phyloP scores from a whole-genome alignment of 306 rosid genomes.

The Pyrus betulifolia region DNA sequence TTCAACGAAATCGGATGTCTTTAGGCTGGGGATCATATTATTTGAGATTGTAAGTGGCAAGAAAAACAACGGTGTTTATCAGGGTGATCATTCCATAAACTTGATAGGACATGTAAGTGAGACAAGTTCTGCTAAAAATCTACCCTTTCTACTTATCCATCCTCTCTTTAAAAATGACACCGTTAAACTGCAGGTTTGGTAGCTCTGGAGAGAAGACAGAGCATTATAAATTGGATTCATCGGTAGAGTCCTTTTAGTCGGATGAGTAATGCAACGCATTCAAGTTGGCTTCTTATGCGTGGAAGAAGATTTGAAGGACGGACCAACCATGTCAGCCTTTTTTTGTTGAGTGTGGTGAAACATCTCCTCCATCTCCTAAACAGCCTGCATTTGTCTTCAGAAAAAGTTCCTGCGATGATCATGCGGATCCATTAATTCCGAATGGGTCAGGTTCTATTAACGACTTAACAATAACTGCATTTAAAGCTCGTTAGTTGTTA shows the following conservation, averaged over 20 bases:
- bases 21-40: slow-evolving; percentile 42
- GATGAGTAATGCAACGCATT: slow-evolving; percentile 43
- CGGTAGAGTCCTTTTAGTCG: slow-evolving; percentile 4
- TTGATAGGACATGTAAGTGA: slow-evolving; percentile 47
- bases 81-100: slow-evolving; percentile 16
- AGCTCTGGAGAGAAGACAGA: slow-evolving; percentile 35
- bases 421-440: not conserved
- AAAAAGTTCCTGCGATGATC: not conserved
- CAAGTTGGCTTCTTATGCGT: slow-evolving; percentile 62
- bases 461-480: not conserved
- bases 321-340: slow-evolving; percentile 55
- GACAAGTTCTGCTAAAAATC: not conserved
- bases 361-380: slow-evolving; percentile 2
- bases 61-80: slow-evolving; percentile 24
- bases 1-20: slow-evolving; percentile 38
- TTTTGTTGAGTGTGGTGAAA: slow-evolving; percentile 12
- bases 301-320: slow-evolving; percentile 43
- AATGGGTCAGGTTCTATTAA: not conserved
- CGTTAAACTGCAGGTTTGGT: slow-evolving; percentile 30
- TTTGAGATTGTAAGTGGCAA: slow-evolving; percentile 48
- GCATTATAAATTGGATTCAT: slow-evolving; percentile 34
- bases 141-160: not conserved
- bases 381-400: slow-evolving; percentile 10
- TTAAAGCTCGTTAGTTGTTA: not conserved
- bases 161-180: no score